phyloP scores from a whole-genome alignment of 805 yeast genomes.

The Metschnikowia arizonensis region DNA sequence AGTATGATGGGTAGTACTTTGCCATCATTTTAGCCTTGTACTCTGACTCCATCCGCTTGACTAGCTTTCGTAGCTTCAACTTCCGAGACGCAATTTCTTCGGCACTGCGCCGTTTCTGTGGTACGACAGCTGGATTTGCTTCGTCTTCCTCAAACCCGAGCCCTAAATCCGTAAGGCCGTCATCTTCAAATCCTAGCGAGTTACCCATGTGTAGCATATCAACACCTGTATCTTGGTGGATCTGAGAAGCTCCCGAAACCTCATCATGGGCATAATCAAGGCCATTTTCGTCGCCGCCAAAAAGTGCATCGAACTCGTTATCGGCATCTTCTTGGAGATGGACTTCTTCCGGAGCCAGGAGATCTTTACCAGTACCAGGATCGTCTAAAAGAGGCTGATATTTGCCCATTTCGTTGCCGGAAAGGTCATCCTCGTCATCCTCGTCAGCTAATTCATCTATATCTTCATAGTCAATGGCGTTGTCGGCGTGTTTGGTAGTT shows the following conservation, averaged over 20 bases:
- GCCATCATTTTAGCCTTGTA: constrained; percentile 30
- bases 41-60: constrained; percentile 29
- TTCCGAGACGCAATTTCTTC: constrained; percentile 23
- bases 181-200: constrained; percentile 18
- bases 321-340: constrained; percentile 33
- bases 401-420: constrained; percentile 5
- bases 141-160: constrained; percentile 21
- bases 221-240: constrained; percentile 12
- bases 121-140: neutral
- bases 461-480: constrained; percentile 91
- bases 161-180: constrained; percentile 19
- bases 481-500: constrained; percentile 70
- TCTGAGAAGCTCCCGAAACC: constrained; percentile 11
- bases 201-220: constrained; percentile 15
- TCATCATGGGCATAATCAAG: constrained; percentile 18
- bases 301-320: constrained; percentile 38
- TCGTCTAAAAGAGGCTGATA: neutral
- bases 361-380: neutral
- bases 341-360: constrained; percentile 16
- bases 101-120: constrained; percentile 12
- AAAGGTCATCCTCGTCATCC: constrained; percentile 59
- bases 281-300: constrained; percentile 31
- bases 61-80: constrained; percentile 26
- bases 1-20: constrained; percentile 61
- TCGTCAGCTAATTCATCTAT: constrained; percentile 95